Evolutionary conservation across 176 grass and related monocot genomes (phyloP), one percentile per base, ranked within the genome.

Genomic region (Eremochloa ophiuroides): DNA sequence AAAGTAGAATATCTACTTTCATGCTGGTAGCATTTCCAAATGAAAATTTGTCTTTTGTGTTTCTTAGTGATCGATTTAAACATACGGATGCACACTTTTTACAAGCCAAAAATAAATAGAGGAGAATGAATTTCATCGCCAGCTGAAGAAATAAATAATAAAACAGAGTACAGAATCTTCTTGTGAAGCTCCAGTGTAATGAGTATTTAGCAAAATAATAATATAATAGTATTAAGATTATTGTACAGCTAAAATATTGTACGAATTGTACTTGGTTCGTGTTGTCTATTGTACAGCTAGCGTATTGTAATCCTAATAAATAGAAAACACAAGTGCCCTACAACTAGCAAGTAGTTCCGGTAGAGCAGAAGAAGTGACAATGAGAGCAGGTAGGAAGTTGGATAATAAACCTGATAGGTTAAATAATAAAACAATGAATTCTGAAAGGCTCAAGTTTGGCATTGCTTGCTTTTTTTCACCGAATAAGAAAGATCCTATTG

Each of bases 401-500:
- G 62, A 20, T 46, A 69, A 39, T 74, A 28, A 46, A 26, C 59
- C 31, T 9, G 12, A 28, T 33, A 41, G 25, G 28, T 43, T 35
- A 65, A 50, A 65, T 33, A 34, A 17, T 7, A 22, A 13, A 27
- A 22, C 17, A 70, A 33, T 63, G 67, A 17, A 53, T 28, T 51
- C 46, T 42, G 23, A 73, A 77, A 73, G 7, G 26, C 37, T 62
- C 62, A 71, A 73, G 42, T 42, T 25, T 15, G 5, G 3, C 23
- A 60, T 53, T 73, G 8, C 55, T 53, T 73, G 8, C 55, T 51
- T 30, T 2, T 76, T 77, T 64, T 34, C 73, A 78, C 42, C 58
- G 29, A 63, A 50, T 39, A 25, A 86, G 37, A 62, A 64, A 68
- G 25, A 81, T 69, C 30, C 50, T 81, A 76, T 23, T 60, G 17